These are phyloP conservation scores for Umbelopsis isabellina DNA, from an alignment of 192 early-diverging fungal species.

Conservation along the genomic window DNA sequence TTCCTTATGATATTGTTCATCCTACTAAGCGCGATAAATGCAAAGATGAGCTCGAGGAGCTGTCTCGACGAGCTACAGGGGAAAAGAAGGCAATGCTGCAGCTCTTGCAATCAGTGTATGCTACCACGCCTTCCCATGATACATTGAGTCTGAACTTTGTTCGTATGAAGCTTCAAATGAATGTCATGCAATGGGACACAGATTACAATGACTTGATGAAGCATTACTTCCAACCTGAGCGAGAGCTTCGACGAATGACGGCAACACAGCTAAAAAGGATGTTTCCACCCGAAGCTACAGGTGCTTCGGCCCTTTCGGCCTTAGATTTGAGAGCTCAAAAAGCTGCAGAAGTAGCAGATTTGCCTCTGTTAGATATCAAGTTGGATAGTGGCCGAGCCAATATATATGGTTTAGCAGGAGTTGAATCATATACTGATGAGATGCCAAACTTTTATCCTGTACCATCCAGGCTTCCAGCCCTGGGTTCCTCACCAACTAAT, in stretches of 20 bases:
- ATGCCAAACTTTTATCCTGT: conserved; percentile 26
- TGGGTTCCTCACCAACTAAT: conserved; percentile 48
- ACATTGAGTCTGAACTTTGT: conserved; percentile 82
- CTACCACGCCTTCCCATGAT: conserved; percentile 77
- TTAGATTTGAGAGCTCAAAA: conserved; percentile 36
- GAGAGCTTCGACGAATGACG: conserved; percentile 70
- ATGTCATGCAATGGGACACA: conserved; percentile 82
- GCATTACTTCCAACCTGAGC: conserved; percentile 81
- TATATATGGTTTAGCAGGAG: conserved; percentile 4
- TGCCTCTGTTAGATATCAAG: conserved; percentile 46
- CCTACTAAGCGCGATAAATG: conserved; percentile 69
- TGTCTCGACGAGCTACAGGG: conserved; percentile 68
- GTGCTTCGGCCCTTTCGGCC: not conserved
- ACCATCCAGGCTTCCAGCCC: conserved; percentile 46
- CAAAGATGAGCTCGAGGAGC: conserved; percentile 70
- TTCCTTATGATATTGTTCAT: conserved; percentile 80
- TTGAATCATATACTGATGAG: conserved; percentile 17
- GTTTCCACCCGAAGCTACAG: conserved; percentile 48
- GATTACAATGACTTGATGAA: conserved; percentile 82
- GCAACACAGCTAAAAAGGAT: conserved; percentile 65
- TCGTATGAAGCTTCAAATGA: conserved; percentile 74
- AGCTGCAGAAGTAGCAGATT: conserved; percentile 48
- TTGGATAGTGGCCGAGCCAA: conserved; percentile 35
- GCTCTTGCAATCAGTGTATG: conserved; percentile 80
- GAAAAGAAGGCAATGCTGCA: conserved; percentile 87